Conservation (phyloP, 1,284 basidiomycete species). For the Trametes polyzona region DNA sequence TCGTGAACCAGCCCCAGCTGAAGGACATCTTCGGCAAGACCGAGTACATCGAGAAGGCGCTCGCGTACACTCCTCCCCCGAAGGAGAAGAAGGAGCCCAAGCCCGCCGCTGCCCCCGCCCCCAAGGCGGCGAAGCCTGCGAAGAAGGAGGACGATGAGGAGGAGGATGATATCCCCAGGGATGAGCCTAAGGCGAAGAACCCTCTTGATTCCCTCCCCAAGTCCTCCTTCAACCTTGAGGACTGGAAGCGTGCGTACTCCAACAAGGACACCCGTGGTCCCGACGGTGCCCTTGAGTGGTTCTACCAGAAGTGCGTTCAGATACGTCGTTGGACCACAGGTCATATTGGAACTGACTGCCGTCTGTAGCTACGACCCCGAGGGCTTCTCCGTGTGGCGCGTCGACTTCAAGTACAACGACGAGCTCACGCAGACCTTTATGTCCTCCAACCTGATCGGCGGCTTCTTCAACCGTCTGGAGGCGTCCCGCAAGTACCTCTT, state of each 20-base stretch:
- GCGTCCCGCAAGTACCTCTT: slow-evolving; percentile 95
- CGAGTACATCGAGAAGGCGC: slow-evolving; percentile 72
- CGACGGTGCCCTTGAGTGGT: slow-evolving; percentile 81
- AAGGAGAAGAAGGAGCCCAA: slow-evolving; percentile 64
- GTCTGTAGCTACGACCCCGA: slow-evolving; percentile 81
- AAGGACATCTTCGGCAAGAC: slow-evolving; percentile 67
- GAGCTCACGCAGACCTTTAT: slow-evolving; percentile 94
- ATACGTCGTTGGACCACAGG: not conserved
- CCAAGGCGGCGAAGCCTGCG: slow-evolving; percentile 62
- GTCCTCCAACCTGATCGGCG: slow-evolving; percentile 89
- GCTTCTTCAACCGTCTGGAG: slow-evolving; percentile 97
- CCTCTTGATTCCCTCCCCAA: slow-evolving; percentile 93
- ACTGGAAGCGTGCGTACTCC: slow-evolving; percentile 98
- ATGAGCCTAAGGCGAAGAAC: slow-evolving; percentile 87
- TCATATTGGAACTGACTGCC: slow-evolving; percentile 4
- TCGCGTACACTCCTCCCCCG: slow-evolving; percentile 75
- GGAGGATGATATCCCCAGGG: slow-evolving; percentile 61
- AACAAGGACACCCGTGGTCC: slow-evolving; percentile 92
- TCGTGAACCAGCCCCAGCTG: slow-evolving; percentile 82
- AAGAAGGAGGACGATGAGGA: slow-evolving; percentile 64
- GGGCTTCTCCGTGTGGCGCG: slow-evolving; percentile 91
- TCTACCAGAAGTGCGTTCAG: slow-evolving; percentile 81
- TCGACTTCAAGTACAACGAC: slow-evolving; percentile 97
- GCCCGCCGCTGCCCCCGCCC: slow-evolving; percentile 48
- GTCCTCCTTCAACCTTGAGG: slow-evolving; percentile 92